These are phyloP conservation scores for Iris macrosiphon DNA, from an alignment of 106 monocot species.

Conservation along the genomic window DNA sequence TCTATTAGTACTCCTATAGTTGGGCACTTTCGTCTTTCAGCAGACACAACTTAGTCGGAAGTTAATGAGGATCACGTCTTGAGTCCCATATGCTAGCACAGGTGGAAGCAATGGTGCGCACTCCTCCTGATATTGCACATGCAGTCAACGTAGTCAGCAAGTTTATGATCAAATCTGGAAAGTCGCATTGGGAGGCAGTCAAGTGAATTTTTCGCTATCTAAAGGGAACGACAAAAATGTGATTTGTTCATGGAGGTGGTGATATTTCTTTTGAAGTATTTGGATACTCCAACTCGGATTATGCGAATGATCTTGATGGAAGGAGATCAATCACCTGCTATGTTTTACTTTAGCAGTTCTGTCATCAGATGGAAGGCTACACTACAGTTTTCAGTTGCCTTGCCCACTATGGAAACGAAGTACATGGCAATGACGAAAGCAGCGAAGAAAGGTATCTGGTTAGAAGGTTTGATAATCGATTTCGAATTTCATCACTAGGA, in stretches of 20 bases:
- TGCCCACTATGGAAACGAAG: too few relatives aligned
- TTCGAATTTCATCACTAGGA: neutral
- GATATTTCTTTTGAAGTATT: neutral
- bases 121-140: neutral
- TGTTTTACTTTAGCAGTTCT: neutral
- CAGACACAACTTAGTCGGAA: neutral
- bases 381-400: too few relatives aligned
- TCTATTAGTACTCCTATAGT: neutral
- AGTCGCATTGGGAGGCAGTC: neutral
- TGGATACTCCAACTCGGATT: too few relatives aligned
- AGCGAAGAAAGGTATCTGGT: too few relatives aligned
- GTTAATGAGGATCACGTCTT: neutral
- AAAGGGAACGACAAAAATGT: neutral
- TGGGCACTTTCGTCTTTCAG: neutral
- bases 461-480: neutral
- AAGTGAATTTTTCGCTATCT: slow-evolving; percentile 6
- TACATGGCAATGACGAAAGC: too few relatives aligned
- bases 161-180: neutral
- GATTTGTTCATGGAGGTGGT: neutral
- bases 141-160: neutral
- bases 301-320: too few relatives aligned
- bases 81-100: neutral
- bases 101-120: neutral
- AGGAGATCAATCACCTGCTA: too few relatives aligned
- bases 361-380: neutral